Evolutionary conservation across 768 basidiomycete species (phyloP), one percentile per base, ranked within the genome.

Genomic region (Boletellus sp.): DNA sequence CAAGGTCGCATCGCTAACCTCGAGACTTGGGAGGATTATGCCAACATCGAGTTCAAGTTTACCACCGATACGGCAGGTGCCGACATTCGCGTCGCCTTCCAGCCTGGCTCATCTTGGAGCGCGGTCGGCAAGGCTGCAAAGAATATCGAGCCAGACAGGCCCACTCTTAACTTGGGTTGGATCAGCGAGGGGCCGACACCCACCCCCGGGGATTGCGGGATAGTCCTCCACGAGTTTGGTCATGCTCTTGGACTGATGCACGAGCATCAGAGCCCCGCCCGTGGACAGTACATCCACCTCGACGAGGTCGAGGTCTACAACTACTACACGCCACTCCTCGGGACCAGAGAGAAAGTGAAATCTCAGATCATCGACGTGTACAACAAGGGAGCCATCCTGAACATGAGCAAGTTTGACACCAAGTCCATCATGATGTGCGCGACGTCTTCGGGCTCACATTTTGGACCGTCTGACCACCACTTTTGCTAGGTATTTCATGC

Each of bases 221-320:
- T 39, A 4, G 52, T 58, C 17, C 45, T 58, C 12, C 56, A 58
- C 40, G 54, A 58, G 26, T 58, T 48, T 23, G 56, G 56, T 1
- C 56, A 58, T 28, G 47, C 38, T 15, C 45, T 58, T n/a, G 56
- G 56, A 13, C 32, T 55, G 13, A 13, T 55, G 23, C 54, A 58
- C 26, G 56, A 55, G 44, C 39, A 51, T 32, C 46, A 55, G 44
- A 50, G 55, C 26, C 55, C 55, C 8, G 48, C 48, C 19, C 31
- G 48, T 22, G 44, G 44, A 12, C 33, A 40, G 12, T 8, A 26
- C 26, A 37, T 46, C n/a, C 13, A 8, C 36, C 26, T 46, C 17
- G 20, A 44, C 7, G 31, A 44, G 31, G 3, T 9, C 7, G 42
- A 26, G 10, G 28, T 33, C n/a, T 24, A 19, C 19, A 16, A 17